A percentile compares a stretch with the other conserved stretches of the same genome.
Evolutionary conservation across 1,284 basidiomycete genomes (phyloP).

Genomic region (Cutaneotrichosporon sp.): DNA sequence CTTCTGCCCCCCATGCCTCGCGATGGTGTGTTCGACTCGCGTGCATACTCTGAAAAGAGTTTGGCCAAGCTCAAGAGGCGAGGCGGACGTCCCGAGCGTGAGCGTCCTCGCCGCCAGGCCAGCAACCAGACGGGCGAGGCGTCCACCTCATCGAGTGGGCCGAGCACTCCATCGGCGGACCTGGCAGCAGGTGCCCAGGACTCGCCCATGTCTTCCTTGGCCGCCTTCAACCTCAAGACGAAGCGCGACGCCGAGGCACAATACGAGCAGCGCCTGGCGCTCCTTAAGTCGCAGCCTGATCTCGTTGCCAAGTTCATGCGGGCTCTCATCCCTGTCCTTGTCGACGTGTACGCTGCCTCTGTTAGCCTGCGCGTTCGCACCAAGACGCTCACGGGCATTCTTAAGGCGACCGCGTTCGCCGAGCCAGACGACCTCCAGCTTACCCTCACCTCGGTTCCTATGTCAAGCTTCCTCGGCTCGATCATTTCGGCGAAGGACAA

Average conservation of each 20-base stretch:
- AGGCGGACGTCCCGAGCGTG: constrained; percentile 25
- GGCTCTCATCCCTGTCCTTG: constrained; percentile 82
- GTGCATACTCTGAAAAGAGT: constrained; percentile 83
- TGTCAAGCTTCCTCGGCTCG: constrained; percentile 88
- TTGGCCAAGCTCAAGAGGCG: constrained; percentile 55
- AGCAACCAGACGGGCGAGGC: constrained; percentile 11
- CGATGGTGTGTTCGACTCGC: constrained; percentile 94
- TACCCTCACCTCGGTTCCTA: constrained; percentile 79
- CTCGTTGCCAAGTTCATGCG: constrained; percentile 82
- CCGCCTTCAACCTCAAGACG: constrained; percentile 22
- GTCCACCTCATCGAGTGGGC: constrained; percentile 24
- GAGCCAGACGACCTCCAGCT: constrained; percentile 71
- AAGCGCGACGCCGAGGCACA: constrained; percentile 50
- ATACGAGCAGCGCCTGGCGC: constrained; percentile 51
- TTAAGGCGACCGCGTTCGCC: constrained; percentile 87
- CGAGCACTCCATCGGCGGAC: constrained; percentile 27
- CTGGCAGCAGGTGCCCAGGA: constrained; percentile 8
- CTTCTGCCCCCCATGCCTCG: constrained; percentile 80
- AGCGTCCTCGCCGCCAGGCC: constrained; percentile 8
- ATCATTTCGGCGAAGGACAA: constrained; percentile 89
- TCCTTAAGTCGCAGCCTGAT: constrained; percentile 70
- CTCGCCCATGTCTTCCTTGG: constrained; percentile 5
- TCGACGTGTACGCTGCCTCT: constrained; percentile 93
- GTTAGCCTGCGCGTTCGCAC: constrained; percentile 80
- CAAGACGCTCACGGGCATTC: constrained; percentile 78